Conservation (phyloP, 225 moss, liverwort and hornwort species). For the Marchantia polymorpha region DNA sequence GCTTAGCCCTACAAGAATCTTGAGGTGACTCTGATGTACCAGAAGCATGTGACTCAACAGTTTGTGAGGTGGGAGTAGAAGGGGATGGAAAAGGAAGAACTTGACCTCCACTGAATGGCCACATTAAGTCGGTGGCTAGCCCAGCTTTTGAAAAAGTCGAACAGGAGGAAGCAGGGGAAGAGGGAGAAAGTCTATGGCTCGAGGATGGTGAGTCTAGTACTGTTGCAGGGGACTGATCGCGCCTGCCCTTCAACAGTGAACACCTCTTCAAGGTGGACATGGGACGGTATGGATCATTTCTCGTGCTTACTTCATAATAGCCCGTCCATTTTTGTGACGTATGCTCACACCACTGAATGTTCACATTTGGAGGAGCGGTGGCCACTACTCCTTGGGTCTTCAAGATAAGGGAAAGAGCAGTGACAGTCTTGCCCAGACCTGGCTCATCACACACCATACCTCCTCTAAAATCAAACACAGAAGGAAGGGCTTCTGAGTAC, state of each 20-base stretch:
- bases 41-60: slow-evolving; percentile 9
- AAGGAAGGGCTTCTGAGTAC: slow-evolving; percentile 48
- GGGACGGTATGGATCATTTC: slow-evolving; percentile 41
- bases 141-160: slow-evolving; percentile 10
- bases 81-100: not conserved
- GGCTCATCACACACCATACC: slow-evolving; percentile 98
- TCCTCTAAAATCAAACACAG: slow-evolving; percentile 71
- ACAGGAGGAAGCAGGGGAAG: slow-evolving; percentile 9
- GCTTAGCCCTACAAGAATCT: not conserved
- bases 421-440: slow-evolving; percentile 92
- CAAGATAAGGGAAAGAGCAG: slow-evolving; percentile 83
- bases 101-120: not conserved
- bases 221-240: slow-evolving; percentile 40
- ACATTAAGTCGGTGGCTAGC: not conserved
- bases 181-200: slow-evolving; percentile 22
- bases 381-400: slow-evolving; percentile 88
- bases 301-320: slow-evolving; percentile 72
- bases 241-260: slow-evolving; percentile 73
- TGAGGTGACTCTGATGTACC: not conserved
- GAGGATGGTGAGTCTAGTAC: slow-evolving; percentile 13
- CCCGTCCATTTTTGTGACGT: slow-evolving; percentile 63
- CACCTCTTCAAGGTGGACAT: slow-evolving; percentile 75
- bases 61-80: slow-evolving; percentile 52
- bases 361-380: slow-evolving; percentile 60
- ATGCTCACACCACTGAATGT: slow-evolving; percentile 72